Conservation (phyloP, 75 land plant genomes). For the Sequoiadendron giganteum region DNA sequence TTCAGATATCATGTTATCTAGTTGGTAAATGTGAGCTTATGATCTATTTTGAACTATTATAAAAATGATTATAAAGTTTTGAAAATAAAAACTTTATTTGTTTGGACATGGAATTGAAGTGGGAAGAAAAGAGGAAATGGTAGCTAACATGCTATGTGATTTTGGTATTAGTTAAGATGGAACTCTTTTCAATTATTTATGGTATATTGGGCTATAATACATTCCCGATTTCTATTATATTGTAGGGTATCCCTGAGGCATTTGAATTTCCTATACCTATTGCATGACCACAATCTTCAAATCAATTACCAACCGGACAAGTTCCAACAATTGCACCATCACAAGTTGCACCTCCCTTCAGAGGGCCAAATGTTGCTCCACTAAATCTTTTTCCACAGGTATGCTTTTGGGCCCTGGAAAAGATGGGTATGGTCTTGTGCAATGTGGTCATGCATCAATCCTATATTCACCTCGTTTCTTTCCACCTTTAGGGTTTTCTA, state of each 20-base stretch:
- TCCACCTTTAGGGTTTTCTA: constrained; percentile 39
- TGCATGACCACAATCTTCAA: constrained; percentile 29
- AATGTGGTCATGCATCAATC: neutral
- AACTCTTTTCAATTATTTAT: too few relatives aligned
- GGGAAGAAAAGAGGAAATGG: too few relatives aligned
- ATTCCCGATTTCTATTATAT: neutral
- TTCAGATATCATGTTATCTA: too few relatives aligned
- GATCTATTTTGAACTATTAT: too few relatives aligned
- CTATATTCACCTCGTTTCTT: constrained; percentile 26
- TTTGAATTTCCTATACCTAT: constrained; percentile 73
- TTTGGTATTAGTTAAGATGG: neutral
- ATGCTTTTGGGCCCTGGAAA: neutral
- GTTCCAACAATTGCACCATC: constrained; percentile 30
- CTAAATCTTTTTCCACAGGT: constrained; percentile 98
- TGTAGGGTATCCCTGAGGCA: constrained; percentile 81
- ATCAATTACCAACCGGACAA: constrained; percentile 25
- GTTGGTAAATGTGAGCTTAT: too few relatives aligned
- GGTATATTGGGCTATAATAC: too few relatives aligned
- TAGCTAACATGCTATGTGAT: neutral
- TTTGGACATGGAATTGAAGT: too few relatives aligned
- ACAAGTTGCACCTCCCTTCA: constrained; percentile 46
- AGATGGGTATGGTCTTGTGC: neutral
- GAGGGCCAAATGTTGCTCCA: constrained; percentile 87
- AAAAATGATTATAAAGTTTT: too few relatives aligned
- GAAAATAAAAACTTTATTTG: too few relatives aligned